Base-by-base conservation (phyloP, 208 protist genomes). In the Acanthamoeba castellanii region DNA sequence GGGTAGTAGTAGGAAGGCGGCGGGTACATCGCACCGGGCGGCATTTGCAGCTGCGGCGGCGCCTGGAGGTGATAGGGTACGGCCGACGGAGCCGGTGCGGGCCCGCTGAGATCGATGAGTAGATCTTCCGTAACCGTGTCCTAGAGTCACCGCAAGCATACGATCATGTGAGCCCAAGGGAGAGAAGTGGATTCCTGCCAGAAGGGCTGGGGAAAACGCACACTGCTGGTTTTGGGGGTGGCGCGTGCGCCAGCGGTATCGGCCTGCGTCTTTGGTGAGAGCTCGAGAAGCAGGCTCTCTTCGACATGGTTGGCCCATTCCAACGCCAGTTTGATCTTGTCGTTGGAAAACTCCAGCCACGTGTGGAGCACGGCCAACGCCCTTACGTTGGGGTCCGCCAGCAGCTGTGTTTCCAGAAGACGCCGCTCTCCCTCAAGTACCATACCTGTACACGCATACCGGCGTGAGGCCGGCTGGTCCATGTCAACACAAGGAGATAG, bases 241-340 rank as follows among this genome's bases (percentile, higher is more conserved):
- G 37, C 37, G 3, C 72, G 37, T 45, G 22, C n/a, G 37, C 72
- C 30, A 37, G 78, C 22, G 78, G 78, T 7, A 57, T 14, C 78
- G 16, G 47, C 42, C 5, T 14, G 3, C 16, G 16, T 37, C 50
- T 87, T 61, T 1, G 47, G 47, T 13, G 47, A 61, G 27, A 87
- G 47, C 42, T 22, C 22, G 6, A 87, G 50, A 5, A 87, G 42
- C 27, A 87, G 16, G 78, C 13, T 37, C 20, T 87, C 78, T 22
- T 87, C 78, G 18, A 20, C 78, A 37, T 61, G 42, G 47, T 87
- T 61, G 42, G 78, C 78, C 78, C 78, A 87, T 27, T 87, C 47
- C 18, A 87, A 32, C 20, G 78, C 78, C 1, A 87, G 9, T 6
- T 6, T 57, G 47, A 87, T 47, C 78, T 87, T 52, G n/a, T 87